These are phyloP conservation scores for Phaeophleospora eucalypticola DNA, from an alignment of 2,329 filamentous ascomycete genomes.

Conservation along the genomic window DNA sequence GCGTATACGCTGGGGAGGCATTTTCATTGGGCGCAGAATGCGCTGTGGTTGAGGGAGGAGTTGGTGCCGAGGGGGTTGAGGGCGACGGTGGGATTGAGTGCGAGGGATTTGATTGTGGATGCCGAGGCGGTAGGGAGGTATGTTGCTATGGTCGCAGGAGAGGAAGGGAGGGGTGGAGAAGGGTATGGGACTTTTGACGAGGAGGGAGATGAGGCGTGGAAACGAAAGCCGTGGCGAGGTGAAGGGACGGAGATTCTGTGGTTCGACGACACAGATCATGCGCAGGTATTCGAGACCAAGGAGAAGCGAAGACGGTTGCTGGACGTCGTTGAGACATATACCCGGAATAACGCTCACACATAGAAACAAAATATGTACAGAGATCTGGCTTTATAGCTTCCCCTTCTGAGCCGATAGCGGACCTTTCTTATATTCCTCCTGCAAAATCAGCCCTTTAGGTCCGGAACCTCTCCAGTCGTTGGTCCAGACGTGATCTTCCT, in stretches of 20 bases:
- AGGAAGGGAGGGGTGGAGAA: too few relatives aligned
- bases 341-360: too few relatives aligned
- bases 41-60: conserved; percentile 63
- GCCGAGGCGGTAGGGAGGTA: conserved; percentile 56
- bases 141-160: conserved; percentile 32
- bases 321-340: conserved; percentile 9
- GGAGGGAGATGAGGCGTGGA: conserved; percentile 30
- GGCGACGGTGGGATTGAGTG: conserved; percentile 57
- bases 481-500: conserved; percentile 35
- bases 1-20: conserved; percentile 59
- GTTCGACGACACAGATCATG: conserved; percentile 60
- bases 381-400: background rate
- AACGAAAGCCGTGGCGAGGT: conserved; percentile 30
- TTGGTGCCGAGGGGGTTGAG: conserved; percentile 39
- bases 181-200: conserved; percentile 30
- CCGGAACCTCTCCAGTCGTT: conserved; percentile 38
- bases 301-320: conserved; percentile 11
- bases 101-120: conserved; percentile 62
- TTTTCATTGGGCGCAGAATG: conserved; percentile 70
- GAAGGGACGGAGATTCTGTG: conserved; percentile 55
- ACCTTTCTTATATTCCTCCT: conserved; percentile 33
- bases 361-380: too few relatives aligned
- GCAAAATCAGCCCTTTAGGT: conserved; percentile 33
- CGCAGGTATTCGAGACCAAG: conserved; percentile 54
- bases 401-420: background rate